phyloP scores from a whole-genome alignment of 2,329 filamentous ascomycete species.

The Trichoderma arundinaceum region DNA sequence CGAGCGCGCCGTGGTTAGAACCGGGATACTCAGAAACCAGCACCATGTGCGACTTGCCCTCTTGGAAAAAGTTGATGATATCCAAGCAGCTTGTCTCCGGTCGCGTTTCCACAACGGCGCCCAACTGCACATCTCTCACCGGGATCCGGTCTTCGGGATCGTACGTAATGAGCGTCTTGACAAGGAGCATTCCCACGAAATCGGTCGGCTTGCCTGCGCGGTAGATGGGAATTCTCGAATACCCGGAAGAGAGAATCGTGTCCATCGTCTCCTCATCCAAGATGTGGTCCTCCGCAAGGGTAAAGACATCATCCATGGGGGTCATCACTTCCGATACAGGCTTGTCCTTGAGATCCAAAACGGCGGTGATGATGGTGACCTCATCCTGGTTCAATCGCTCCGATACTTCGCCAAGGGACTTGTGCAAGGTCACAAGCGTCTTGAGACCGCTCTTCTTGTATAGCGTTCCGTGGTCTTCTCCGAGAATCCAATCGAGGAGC shows the following conservation, averaged over 20 bases:
- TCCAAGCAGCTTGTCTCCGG: constrained; percentile 96
- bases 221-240: constrained; percentile 94
- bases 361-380: constrained; percentile 97
- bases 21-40: constrained; percentile 88
- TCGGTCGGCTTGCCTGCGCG: constrained; percentile 81
- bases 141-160: constrained; percentile 90
- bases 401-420: constrained; percentile 82
- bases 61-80: constrained; percentile 99
- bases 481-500: constrained; percentile 88
- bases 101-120: constrained; percentile 91
- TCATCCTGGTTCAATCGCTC: constrained; percentile 96
- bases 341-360: constrained; percentile 95
- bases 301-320: constrained; percentile 96
- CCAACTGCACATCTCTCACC: constrained; percentile 88
- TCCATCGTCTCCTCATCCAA: constrained; percentile 95
- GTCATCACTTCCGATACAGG: constrained; percentile 97
- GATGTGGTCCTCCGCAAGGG: constrained; percentile 92
- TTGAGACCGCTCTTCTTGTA: constrained; percentile 99
- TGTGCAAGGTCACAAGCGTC: constrained; percentile 92
- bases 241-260: constrained; percentile 87
- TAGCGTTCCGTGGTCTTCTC: constrained; percentile 91
- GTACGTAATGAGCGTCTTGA: constrained; percentile 99
- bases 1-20: constrained; percentile 87
- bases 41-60: constrained; percentile 99
- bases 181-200: constrained; percentile 96